Base-by-base conservation (phyloP, 306 rosid genomes). In the Hylodesmum podocarpum region DNA sequence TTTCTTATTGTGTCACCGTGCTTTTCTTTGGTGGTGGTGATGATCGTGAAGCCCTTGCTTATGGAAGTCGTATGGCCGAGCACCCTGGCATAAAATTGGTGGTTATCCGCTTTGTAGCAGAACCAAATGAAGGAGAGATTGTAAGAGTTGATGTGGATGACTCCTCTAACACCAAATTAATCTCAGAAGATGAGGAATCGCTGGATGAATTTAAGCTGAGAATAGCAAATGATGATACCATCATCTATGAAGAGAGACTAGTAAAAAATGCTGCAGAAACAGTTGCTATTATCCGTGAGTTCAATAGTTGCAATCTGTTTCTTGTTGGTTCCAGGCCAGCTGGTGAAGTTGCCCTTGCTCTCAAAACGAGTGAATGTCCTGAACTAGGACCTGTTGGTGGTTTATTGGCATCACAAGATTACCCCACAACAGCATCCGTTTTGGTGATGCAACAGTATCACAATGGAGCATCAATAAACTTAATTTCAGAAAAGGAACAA, bases 1-100 rank as follows among this genome's bases (percentile, higher is more conserved):
- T 91, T 75, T 91, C 97, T 5, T 86, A 79, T 57, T 28, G 40
- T 72, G 70, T 91, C 14, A 70, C 83, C 3, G 94, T 87, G 21
- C 86, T 87, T 55, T 94, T 88, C 96, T 89, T 94, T 53, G 98
- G 98, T 9, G 98, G 98, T n/a, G 77, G 72, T 19, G 97, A 91
- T 75, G 98, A 94, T 72, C 75, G 87, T 3, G 97, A 91, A 79
- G 93, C 98, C 47, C 94, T 94, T 72, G 88, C 96, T 19, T 94
- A 81, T 39, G 97, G 94, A 54, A 34, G 33, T 28, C 90, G 90
- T 13, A 87, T 94, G 90, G 97, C 93, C 0, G 94, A 91, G 82
- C 98, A 94, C 84, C 97, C 98, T 12, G 98, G 98, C n/a, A 88
- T 88, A 47, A 82, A 51, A 33, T 46, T 94, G 73, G 72, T 22